phyloP scores from a whole-genome alignment of 352 stramenopile genomes.

The Phytophthora ramorum region DNA sequence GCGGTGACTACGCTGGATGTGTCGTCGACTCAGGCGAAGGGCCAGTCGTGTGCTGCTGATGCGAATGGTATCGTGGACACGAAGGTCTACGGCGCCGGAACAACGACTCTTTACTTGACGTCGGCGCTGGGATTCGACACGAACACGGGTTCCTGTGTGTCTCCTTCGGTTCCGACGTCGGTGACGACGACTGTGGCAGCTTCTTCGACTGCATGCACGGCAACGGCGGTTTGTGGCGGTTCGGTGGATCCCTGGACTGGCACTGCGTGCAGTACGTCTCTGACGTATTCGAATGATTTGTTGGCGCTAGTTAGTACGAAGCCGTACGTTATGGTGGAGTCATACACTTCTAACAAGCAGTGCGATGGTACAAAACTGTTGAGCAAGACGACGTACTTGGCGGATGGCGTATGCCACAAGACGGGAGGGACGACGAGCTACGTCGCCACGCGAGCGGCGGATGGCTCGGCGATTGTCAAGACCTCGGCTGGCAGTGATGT shows the following conservation, averaged over 20 bases:
- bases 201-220: no score
- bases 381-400: slow-evolving; percentile 8
- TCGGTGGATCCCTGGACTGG: no score
- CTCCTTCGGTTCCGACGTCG: not conserved
- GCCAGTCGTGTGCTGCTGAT: not conserved
- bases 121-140: slow-evolving; percentile 5
- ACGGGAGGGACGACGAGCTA: not conserved
- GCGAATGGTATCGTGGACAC: slow-evolving; percentile 1
- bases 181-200: not conserved
- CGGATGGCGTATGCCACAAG: slow-evolving; percentile 23
- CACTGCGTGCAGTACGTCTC: no score
- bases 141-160: not conserved
- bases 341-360: not conserved
- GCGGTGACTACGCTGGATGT: not conserved
- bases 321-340: slow-evolving; percentile 12
- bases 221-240: no score
- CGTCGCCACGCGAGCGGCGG: not conserved
- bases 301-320: not conserved
- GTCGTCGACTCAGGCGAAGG: not conserved
- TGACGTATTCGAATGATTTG: no score
- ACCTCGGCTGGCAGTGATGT: not conserved
- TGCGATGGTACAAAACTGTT: not conserved
- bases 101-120: not conserved
- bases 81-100: slow-evolving; percentile 7
- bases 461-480: no score